Conservation (phyloP, 495 filamentous ascomycete species). For the Articulospora tetracladia region DNA sequence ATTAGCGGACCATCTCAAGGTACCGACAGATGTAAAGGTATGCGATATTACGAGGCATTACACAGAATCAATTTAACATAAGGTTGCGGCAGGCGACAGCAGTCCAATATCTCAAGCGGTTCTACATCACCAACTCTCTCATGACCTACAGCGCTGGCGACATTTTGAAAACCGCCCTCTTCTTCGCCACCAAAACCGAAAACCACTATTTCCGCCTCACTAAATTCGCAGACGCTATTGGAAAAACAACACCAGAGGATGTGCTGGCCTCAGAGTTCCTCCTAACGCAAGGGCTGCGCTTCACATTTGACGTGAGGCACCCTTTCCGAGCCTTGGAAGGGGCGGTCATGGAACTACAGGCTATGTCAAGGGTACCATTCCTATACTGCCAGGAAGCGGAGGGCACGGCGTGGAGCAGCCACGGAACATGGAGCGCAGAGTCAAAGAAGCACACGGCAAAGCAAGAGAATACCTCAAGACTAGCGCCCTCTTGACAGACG, state of each 20-base stretch:
- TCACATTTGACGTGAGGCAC: slow-evolving; percentile 88
- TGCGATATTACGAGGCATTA: slow-evolving; percentile 2
- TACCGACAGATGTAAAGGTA: slow-evolving; percentile 77
- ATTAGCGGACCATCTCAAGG: slow-evolving; percentile 69
- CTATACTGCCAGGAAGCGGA: slow-evolving; percentile 13
- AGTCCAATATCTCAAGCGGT: slow-evolving; percentile 85
- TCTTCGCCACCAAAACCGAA: slow-evolving; percentile 90
- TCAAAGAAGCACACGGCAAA: slow-evolving; percentile 62
- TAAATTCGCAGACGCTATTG: slow-evolving; percentile 53
- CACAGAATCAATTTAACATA: background rate
- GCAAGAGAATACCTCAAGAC: slow-evolving; percentile 72
- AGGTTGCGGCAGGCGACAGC: slow-evolving; percentile 64
- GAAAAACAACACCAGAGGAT: slow-evolving; percentile 65
- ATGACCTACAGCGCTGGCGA: slow-evolving; percentile 91
- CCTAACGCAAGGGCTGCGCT: slow-evolving; percentile 87
- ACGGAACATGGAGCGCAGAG: slow-evolving; percentile 37
- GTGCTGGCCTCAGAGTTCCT: slow-evolving; percentile 88
- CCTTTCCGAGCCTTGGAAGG: slow-evolving; percentile 86
- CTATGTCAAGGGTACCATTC: slow-evolving; percentile 50
- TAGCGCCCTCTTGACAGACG: slow-evolving; percentile 81
- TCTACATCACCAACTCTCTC: slow-evolving; percentile 89
- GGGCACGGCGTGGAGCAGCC: background rate
- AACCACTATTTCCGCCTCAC: slow-evolving; percentile 70
- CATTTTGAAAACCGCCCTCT: slow-evolving; percentile 82
- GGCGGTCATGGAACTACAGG: slow-evolving; percentile 74